Base-by-base conservation (phyloP, 495 filamentous ascomycete species). In the Penicillium alfredii region DNA sequence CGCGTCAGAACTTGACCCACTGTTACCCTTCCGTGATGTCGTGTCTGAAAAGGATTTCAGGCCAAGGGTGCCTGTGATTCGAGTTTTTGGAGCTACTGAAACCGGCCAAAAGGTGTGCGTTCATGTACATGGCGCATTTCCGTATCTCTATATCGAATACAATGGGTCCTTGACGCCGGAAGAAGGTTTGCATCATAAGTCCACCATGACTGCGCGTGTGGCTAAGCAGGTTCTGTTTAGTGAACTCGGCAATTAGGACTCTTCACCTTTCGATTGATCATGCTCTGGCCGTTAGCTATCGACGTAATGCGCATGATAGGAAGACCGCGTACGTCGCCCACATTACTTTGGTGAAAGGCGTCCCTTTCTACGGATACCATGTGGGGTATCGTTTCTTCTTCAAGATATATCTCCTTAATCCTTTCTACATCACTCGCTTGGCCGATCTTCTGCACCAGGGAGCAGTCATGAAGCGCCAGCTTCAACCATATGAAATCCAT, bases 51-150 rank as follows among this genome's bases (percentile, higher is more conserved):
- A 69, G 49, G 44, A 81, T 44, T 56, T 72, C 35, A 71, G 74
- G 22, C 79, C 85, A 1, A 81, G 73, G 35, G 78, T 97, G 6
- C 93, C 92, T 1, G 79, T 97, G 14, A 82, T 98, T 32, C 79
- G 92, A 44, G 76, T 92, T 12, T 98, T 96, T 58, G 93, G 92
- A 0, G 80, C 88, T 4, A 95, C 92, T 2, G 93, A 96, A 58
- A 86, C 88, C 0, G 93, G 93, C 2, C 90, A 98, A 58, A 94
- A 89, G 45, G 86, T 97, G 10, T 97, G 92, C 64, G 88, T 87
- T 14, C 92, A 98, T 71, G 79, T 98, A 29, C 92, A 98, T 57
- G 92, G 93, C 42, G 90, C 81, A 18, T 88, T 97, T 52, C 92
- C 93, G 4, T 98, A 98, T 56, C 68, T 98, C 7, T 97, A 86